Evolutionary conservation across 140 eudicot genomes (phyloP), one percentile per base, ranked within the genome.

Genomic region (Anethum foeniculum): DNA sequence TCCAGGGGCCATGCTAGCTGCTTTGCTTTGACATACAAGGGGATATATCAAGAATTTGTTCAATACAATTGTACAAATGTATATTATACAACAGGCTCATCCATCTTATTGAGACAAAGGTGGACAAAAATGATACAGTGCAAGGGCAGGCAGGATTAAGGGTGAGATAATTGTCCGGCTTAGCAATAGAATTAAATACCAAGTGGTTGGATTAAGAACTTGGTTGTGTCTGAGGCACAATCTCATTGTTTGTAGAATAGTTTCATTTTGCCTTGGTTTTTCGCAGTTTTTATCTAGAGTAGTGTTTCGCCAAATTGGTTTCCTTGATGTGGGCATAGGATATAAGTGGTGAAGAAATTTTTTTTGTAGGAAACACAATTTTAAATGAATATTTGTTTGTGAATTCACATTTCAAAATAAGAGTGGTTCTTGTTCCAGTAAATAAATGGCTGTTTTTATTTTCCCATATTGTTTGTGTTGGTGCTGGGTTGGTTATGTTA

Each of bases 1-100:
- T 81, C 93, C 93, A 16, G 93, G 88, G 32, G 93, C 89, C 75
- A 39, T 87, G 71, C 88, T 90, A 48, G 93, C 93, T 56, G 91
- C 90, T 77, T 85, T 90, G 76, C 87, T 89, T 36, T 89, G 83
- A 79, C 43, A 81, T 14, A 48, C 15, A 10, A 27, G 79, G 27
- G 46, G 12, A 76, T 41, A 58, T n/a, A 12, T 58, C 25, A 68
- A 78, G 32, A 36, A 60, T 60, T 78, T 78, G 74, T 58, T 23
- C 34, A 38, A 68, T 25, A 78, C 39, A 25, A 9, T 58, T 78
- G 71, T 60, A 36, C 58, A 65, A 81, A 76, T 48, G 71, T 48
- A 75, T 79, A 75, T 81, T 81, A 87, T 85, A 78, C 79, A 46
- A 54, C 74, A 46, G n/a, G 21, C 74, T 64, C 23, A 36, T 74